phyloP scores from a whole-genome alignment of 2,329 filamentous ascomycete species.

The Monilinia laxa region DNA sequence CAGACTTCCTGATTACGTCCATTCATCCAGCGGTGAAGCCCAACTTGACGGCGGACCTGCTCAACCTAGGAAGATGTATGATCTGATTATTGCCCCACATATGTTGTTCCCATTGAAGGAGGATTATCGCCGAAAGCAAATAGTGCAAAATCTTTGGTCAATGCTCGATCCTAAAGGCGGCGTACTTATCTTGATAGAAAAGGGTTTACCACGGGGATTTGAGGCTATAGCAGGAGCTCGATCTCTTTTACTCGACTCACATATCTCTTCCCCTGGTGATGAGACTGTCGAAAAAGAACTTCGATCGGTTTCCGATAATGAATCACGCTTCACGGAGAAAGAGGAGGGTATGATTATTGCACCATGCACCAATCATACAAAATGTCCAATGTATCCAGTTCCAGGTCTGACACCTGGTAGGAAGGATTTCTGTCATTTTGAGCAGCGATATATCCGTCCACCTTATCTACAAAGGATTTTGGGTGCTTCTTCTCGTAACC shows the following conservation, averaged over 20 bases:
- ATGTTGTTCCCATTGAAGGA: slow-evolving; percentile 74
- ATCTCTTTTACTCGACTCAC: slow-evolving; percentile 71
- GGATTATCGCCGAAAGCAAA: slow-evolving; percentile 71
- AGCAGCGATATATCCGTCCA: slow-evolving; percentile 83
- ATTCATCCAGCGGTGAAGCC: slow-evolving; percentile 59
- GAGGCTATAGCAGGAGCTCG: slow-evolving; percentile 86
- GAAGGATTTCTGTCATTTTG: slow-evolving; percentile 89
- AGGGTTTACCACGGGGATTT: slow-evolving; percentile 87
- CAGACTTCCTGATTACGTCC: slow-evolving; percentile 82
- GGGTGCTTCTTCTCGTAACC: slow-evolving; percentile 67
- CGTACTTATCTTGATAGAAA: slow-evolving; percentile 83
- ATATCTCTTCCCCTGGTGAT: slow-evolving; percentile 64
- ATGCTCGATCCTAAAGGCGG: slow-evolving; percentile 82
- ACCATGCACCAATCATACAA: slow-evolving; percentile 83
- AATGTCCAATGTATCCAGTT: slow-evolving; percentile 83
- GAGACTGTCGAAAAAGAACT: slow-evolving; percentile 43
- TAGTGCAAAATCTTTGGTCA: slow-evolving; percentile 87
- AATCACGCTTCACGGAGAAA: slow-evolving; percentile 42
- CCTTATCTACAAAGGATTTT: slow-evolving; percentile 77
- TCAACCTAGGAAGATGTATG: slow-evolving; percentile 72
- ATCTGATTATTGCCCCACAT: slow-evolving; percentile 88
- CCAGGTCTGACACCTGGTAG: slow-evolving; percentile 70
- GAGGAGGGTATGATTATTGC: slow-evolving; percentile 66
- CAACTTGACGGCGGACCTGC: slow-evolving; percentile 58
- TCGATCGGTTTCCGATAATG: slow-evolving; percentile 32